Conservation (phyloP, 148 eudicot species). For the Silene latifolia region DNA sequence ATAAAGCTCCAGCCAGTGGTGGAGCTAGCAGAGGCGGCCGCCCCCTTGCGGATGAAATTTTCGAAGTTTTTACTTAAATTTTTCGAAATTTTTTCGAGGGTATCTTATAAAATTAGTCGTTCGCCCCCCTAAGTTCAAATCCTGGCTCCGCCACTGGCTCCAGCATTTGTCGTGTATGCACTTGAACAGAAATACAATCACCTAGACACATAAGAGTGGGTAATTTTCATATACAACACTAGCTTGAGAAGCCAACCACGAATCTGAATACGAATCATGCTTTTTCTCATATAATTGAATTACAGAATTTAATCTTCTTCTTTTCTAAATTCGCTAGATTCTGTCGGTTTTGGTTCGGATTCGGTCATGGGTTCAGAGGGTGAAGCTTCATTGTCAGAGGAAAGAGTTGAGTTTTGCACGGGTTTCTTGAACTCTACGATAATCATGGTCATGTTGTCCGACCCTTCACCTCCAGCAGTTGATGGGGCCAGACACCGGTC, state of each 20-base stretch:
- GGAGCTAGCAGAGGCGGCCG: no score
- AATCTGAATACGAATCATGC: not conserved
- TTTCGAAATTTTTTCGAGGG: no score
- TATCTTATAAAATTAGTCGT: no score
- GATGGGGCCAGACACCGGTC: constrained; percentile 90
- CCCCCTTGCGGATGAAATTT: no score
- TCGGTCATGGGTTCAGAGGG: constrained; percentile 24
- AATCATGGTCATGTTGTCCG: constrained; percentile 99
- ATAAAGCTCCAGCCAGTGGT: constrained; percentile 14
- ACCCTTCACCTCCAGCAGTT: constrained; percentile 92
- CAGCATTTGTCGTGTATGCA: constrained; percentile 3
- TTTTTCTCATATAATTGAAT: not conserved
- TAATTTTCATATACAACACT: constrained; percentile 13
- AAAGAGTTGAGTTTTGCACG: constrained; percentile 18
- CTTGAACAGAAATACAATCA: no score
- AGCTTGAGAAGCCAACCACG: constrained; percentile 1
- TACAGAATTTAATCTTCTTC: not conserved
- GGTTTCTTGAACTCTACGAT: constrained; percentile 82
- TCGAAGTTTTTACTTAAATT: no score
- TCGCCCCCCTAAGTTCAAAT: no score
- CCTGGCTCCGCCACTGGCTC: no score
- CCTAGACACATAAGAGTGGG: no score
- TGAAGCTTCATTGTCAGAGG: constrained; percentile 33
- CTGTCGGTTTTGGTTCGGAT: constrained; percentile 19
- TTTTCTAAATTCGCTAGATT: constrained; percentile 32